Base-by-base conservation (phyloP, 2,329 filamentous ascomycete genomes). In the Hypoxylon sp. region DNA sequence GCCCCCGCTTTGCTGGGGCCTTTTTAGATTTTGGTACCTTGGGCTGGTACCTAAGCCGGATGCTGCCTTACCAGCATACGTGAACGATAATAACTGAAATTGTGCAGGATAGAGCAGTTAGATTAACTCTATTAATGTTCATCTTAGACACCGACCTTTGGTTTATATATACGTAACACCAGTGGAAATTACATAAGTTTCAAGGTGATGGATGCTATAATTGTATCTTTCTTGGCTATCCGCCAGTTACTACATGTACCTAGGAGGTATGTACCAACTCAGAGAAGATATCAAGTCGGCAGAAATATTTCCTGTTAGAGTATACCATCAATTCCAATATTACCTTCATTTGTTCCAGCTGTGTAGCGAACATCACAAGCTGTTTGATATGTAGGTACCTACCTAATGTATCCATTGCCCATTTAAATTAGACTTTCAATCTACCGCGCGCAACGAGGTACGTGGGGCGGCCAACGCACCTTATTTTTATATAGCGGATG, bases 1-100 rank as follows among this genome's bases (percentile, higher is more conserved):
- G 51, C 66, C 66, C 66, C 66, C 66, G 46, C 66, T 20, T 58
- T 46, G 11, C 17, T 14, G 11, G 33, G 11, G 33, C 1, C 25
- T 27, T 27, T 37, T 13, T 3, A 3, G 33, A 33, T 33, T 10
- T 33, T 6, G 30, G 30, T 10, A 33, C 6, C 10, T 10, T 33
- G 30, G 30, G 31, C 11, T 33, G 11, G 31, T 33, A 33, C 31
- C 31, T 33, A 33, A 27, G 25, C 3, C 31, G 1, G 31, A 33
- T 8, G 31, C 25, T 33, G 11, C 31, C 31, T 37, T 37, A 37
- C 11, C 1, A 1, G 25, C 25, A 27, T 2, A 27, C 5, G 25
- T 27, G 25, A 27, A 27, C 25, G 5, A 27, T 27, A 27, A 27
- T 27, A 27, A 27, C 25, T 27, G 5, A 27, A 3, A 27, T 27